phyloP scores from a whole-genome alignment of 495 filamentous ascomycete species.

The Neurospora africana region DNA sequence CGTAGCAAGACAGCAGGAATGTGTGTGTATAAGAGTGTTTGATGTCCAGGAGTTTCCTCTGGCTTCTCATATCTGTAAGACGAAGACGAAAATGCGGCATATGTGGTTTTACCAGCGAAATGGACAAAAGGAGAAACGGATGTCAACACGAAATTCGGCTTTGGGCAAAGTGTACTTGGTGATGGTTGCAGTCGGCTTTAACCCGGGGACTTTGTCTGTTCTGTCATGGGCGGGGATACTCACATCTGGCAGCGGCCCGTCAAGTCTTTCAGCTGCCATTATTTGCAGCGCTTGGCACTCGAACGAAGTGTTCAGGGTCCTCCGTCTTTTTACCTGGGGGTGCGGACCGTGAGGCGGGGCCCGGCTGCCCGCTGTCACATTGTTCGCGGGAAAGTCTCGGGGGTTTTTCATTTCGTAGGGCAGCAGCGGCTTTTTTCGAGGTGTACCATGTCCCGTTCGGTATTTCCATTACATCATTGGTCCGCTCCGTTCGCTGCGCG shows the following conservation, averaged over 20 bases:
- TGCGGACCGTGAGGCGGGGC: background rate
- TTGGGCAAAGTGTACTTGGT: background rate
- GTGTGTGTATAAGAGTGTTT: background rate
- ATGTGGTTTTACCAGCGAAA: background rate
- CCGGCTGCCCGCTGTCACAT: background rate
- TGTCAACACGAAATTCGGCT: background rate
- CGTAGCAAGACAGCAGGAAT: background rate
- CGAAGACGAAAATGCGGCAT: background rate
- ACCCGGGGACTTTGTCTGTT: background rate
- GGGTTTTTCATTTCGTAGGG: background rate
- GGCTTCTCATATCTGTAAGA: background rate
- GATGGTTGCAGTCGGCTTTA: background rate
- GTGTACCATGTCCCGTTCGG: background rate
- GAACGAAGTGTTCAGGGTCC: background rate
- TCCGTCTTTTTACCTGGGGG: background rate
- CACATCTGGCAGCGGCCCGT: background rate
- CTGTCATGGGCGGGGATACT: background rate
- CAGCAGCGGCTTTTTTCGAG: background rate
- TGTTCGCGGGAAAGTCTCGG: slow-evolving; percentile 11
- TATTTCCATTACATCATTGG: background rate
- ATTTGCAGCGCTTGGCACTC: background rate
- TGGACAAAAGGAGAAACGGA: background rate
- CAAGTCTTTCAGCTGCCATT: background rate
- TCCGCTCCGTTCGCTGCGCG: background rate
- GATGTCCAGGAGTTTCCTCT: background rate